These are phyloP conservation scores for Rubus parviflorus DNA, from an alignment of 306 rosid species.

Conservation along the genomic window DNA sequence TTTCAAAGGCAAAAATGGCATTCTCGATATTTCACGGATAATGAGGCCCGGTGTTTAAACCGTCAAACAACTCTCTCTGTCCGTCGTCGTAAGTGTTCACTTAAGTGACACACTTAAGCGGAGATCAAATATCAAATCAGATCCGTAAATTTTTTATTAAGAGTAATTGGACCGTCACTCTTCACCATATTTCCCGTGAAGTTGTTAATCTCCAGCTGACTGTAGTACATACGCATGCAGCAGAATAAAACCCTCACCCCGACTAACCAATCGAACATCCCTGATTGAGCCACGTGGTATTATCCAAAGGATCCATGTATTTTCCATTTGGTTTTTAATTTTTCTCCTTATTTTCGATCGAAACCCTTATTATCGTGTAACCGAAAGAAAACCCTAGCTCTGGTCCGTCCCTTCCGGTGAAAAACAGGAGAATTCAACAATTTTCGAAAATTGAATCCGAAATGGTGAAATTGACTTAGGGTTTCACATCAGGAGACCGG, in stretches of 20 bases:
- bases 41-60: neutral
- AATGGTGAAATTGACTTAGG: constrained; percentile 50
- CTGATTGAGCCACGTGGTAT: constrained; percentile 31
- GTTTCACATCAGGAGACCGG: constrained; percentile 45
- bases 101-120: neutral
- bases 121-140: constrained; percentile 8
- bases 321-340: constrained; percentile 18
- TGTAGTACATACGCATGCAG: neutral
- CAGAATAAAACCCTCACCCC: neutral
- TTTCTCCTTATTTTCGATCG: constrained; percentile 47
- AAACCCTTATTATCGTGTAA: constrained; percentile 40
- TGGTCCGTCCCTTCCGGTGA: constrained; percentile 58
- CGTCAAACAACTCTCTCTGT: constrained; percentile 12
- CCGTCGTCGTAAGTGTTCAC: neutral
- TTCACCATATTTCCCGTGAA: neutral
- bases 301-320: neutral
- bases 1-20: constrained; percentile 29
- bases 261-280: constrained; percentile 26
- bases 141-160: neutral
- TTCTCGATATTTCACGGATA: constrained; percentile 2
- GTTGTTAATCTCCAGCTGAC: neutral
- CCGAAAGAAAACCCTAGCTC: constrained; percentile 76
- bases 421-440: constrained; percentile 35
- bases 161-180: constrained; percentile 16
- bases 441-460: constrained; percentile 34